These are phyloP conservation scores for Psilocybe subaeruginosa DNA, from an alignment of 768 basidiomycete species.

Conservation along the genomic window DNA sequence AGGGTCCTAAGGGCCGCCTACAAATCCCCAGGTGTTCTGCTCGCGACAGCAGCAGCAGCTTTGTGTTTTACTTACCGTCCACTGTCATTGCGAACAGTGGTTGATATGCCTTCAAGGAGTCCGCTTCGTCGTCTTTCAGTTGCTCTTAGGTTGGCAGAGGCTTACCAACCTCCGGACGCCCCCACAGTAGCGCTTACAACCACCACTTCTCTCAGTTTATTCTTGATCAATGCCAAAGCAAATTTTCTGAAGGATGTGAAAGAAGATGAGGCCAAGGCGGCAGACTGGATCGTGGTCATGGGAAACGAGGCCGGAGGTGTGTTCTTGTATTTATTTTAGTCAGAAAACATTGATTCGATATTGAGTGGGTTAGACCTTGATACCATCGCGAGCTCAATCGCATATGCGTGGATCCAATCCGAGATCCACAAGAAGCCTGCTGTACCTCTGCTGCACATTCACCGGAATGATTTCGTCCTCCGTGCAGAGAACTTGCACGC, in stretches of 20 bases:
- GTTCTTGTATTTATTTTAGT: conserved; percentile 13
- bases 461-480: conserved; percentile 68
- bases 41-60: conserved; percentile 13
- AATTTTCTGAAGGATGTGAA: conserved; percentile 62
- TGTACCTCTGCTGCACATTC: conserved; percentile 75
- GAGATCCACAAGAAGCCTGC: conserved; percentile 54
- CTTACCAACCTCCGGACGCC: conserved; percentile 24
- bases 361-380: conserved; percentile 73
- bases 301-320: conserved; percentile 97
- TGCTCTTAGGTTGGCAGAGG: conserved; percentile 33
- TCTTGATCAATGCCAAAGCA: conserved; percentile 47
- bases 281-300: conserved; percentile 83
- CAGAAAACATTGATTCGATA: background rate
- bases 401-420: conserved; percentile 77
- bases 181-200: conserved; percentile 18
- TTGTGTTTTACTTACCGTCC: conserved; percentile 6
- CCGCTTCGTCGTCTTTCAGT: conserved; percentile 40
- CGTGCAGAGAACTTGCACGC: conserved; percentile 90
- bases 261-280: conserved; percentile 41
- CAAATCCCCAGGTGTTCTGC: conserved; percentile 8
- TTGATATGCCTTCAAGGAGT: conserved; percentile 26
- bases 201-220: conserved; percentile 28
- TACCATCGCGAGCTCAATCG: conserved; percentile 83
- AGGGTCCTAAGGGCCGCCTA: conserved; percentile 16
- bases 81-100: conserved; percentile 2